Evolutionary conservation across 108 stramenopile species (phyloP), one percentile per base, ranked within the genome.

Genomic region (Seminavis robusta): DNA sequence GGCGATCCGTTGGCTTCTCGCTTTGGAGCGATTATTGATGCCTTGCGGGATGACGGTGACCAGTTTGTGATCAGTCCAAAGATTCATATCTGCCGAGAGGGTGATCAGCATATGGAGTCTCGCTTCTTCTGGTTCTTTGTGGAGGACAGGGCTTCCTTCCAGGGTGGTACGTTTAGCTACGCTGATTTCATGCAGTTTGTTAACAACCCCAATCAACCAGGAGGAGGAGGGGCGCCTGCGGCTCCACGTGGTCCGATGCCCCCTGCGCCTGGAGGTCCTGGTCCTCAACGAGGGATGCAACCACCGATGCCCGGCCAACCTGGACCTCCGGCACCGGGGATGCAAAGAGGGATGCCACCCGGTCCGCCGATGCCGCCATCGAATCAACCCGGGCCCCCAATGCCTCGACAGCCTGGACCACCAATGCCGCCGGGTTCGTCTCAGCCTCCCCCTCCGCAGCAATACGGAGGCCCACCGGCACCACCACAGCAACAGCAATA

Each of bases 121-220:
- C 88, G 90, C 23, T 98, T 98, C 78, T 92, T 81, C 60, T 94
- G 93, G 91, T 77, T 87, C 66, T 69, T 98, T 49, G 84, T 98
- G 2, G 98, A 98, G 79, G 98, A 98, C 69, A 69, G 93, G 34
- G 95, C 96, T 36, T 79, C 86, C 5, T 97, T 96, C 74, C 77
- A 81, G 27, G 95, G 95, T 15, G 98, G 98, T 4, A 90, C 95
- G 1, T 90, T 77, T 67, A 85, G 76, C 44, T 97, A 97, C 61
- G 63, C 73, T 27, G 96, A 97, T 59, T 97, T 88, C 63, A 83
- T 97, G 79, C 45, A 63, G 34, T 79, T 82, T 58, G 81, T 88
- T 10, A 64, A 80, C 32, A 68, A 63, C 37, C 53, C 64, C 28
- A 56, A 63, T 21, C 56, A 57, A 11, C 59, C 52, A 0, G 53